A percentile compares a stretch with the other conserved stretches of the same genome.
These are phyloP conservation scores for Naumovozyma baii DNA, from an alignment of 805 yeast genomes.

Conservation along the genomic window DNA sequence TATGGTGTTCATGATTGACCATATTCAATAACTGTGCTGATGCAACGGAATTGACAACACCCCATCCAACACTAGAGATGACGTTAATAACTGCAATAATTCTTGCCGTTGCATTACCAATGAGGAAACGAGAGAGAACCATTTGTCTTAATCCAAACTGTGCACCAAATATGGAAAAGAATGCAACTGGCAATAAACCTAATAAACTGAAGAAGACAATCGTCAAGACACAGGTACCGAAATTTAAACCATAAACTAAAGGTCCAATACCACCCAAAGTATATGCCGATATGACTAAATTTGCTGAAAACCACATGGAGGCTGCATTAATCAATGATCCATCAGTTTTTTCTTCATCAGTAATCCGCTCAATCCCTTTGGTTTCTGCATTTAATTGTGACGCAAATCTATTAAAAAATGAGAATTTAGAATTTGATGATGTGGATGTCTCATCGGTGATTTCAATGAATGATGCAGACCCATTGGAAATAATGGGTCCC, in stretches of 20 bases:
- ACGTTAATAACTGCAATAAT: conserved; percentile 68
- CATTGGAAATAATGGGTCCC: neutral
- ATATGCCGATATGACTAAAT: conserved; percentile 75
- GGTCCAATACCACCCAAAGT: conserved; percentile 67
- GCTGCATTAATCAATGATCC: conserved; percentile 59
- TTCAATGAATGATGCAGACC: neutral
- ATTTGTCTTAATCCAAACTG: conserved; percentile 81
- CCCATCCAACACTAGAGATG: conserved; percentile 89
- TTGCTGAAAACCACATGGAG: conserved; percentile 86
- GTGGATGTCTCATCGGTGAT: neutral
- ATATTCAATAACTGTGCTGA: conserved; percentile 76
- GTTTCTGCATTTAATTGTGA: conserved; percentile 38
- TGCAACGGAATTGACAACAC: conserved; percentile 83
- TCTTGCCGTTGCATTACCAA: conserved; percentile 68
- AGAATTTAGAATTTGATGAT: conserved; percentile 1
- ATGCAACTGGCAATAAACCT: conserved; percentile 74
- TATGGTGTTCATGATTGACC: conserved; percentile 46
- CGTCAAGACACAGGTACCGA: conserved; percentile 12
- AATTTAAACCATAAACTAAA: conserved; percentile 49
- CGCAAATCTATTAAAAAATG: conserved; percentile 16
- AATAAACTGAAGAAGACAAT: conserved; percentile 26
- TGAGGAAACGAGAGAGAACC: conserved; percentile 66
- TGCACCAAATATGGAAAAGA: conserved; percentile 74
- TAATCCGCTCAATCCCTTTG: conserved; percentile 72
- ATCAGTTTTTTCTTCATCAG: conserved; percentile 68